These are phyloP conservation scores for Suhomyces wounanorum DNA, from an alignment of 1,139 yeast species.

Conservation along the genomic window DNA sequence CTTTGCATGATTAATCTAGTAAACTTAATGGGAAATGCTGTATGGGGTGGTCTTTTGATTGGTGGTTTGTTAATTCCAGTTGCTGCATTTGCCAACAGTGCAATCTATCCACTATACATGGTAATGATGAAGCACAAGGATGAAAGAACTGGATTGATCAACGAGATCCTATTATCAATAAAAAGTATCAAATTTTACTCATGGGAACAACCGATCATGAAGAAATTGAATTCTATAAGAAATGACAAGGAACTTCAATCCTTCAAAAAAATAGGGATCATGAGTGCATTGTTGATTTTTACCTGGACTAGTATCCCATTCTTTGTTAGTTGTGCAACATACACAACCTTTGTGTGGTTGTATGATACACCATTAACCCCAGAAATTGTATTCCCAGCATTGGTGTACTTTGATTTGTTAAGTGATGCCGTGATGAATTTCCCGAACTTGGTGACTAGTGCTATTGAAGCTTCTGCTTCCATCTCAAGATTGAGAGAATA, in stretches of 20 bases:
- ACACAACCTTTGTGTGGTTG: conserved; percentile 19
- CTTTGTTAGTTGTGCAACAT: conserved; percentile 24
- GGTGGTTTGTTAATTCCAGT: conserved; percentile 26
- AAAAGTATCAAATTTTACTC: conserved; percentile 28
- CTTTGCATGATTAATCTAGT: conserved; percentile 25
- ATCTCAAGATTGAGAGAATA: conserved; percentile 26
- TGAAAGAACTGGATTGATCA: conserved; percentile 28
- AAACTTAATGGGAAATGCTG: conserved; percentile 27
- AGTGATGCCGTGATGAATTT: conserved; percentile 27
- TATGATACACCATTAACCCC: conserved; percentile 25
- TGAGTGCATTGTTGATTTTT: conserved; percentile 22
- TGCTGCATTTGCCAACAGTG: conserved; percentile 21
- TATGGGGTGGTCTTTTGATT: conserved; percentile 27
- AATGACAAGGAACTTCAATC: conserved; percentile 24
- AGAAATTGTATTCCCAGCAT: conserved; percentile 28
- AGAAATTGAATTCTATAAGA: conserved; percentile 23
- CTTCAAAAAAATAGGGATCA: conserved; percentile 22
- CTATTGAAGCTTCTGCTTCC: conserved; percentile 26
- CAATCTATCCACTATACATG: conserved; percentile 22
- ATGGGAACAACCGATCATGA: conserved; percentile 26
- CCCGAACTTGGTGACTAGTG: conserved; percentile 23
- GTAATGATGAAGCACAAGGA: conserved; percentile 28
- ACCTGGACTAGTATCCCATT: conserved; percentile 29
- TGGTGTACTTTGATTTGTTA: conserved; percentile 28
- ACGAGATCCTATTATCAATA: conserved; percentile 30